Base-by-base conservation (phyloP, 1,139 yeast genomes). In the Magnusiomyces sp. region DNA sequence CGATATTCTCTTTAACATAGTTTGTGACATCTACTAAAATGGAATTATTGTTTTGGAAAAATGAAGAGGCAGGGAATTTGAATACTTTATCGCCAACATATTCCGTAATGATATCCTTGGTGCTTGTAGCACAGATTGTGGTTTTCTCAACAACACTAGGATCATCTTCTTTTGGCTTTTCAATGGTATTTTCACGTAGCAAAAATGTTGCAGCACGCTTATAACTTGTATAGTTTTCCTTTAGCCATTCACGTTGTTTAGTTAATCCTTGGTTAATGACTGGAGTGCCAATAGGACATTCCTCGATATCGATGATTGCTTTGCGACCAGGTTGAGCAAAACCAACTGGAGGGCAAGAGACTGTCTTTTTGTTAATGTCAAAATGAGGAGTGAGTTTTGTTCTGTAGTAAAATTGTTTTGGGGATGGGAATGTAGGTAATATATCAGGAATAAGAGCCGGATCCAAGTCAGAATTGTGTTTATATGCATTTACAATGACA, bases 301-400 rank as follows among this genome's bases (percentile, higher is more conserved):
- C 96, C 63, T 92, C 98, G 56, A 92, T 90, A 65, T 92, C 98
- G 56, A 92, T 70, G 81, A 90, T 58, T 66, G 71, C 32, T 82
- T 92, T 70, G 78, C 82, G 46, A 81, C 97, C 72, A 79, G 85
- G 56, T 51, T 85, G 76, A 7, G 95, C 96, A 70, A 90, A 92
- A 0, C 98, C 98, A 50, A 92, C 72, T 17, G 85, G 79, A 19
- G 97, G 95, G 44, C 77, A 69, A 38, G 65, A 64, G 36, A 71
- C 62, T 53, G 71, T 68, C 50, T 69, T 48, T 56, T 77, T 72
- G n/a, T 95, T 95, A 41, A 88, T 71, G 62, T 88, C 92, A 68
- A 90, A 92, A 70, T 92, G 98, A 3, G 98, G 98, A 0, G 98
- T 92, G 48, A 92, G 74, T 62, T 92, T 92, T 0, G 98, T 92